Evolutionary conservation across 805 yeast genomes (phyloP), one percentile per base, ranked within the genome.

Genomic region (Pichia exigua): DNA sequence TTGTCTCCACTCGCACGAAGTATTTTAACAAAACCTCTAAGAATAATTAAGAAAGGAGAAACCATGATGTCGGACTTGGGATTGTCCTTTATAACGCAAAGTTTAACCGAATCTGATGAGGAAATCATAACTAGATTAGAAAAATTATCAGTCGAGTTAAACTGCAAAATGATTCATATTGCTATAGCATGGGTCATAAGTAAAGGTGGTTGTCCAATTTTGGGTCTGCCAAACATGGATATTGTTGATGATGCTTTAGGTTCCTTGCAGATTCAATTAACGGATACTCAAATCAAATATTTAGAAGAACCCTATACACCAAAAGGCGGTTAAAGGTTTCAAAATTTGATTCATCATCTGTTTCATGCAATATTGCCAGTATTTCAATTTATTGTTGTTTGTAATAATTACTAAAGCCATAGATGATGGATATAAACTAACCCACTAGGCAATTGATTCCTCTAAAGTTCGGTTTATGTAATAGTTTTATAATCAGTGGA

Each of bases 1-100:
- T 82, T 80, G 78, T 76, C 83, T 9, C 85, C 87, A 26, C 61
- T 73, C 50, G 82, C 81, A 7, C 64, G 77, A 51, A 85, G 86
- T 7, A 24, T 73, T 17, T 45, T 52, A 27, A 15, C 52, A 2
- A 43, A 53, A 30, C 50, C 57, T 22, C 40, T 51, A 21, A 22
- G 20, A 17, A 27, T 24, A 20, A 26, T 28, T 6, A 32, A 24
- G 9, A 50, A 44, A 2, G n/a, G 52, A 7, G 49, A 49, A 41
- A 44, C 54, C 28, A 69, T 17, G 62, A 66, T 32, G 79, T 80
- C 66, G 77, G 51, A 66, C 61, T 45, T 47, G 45, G 54, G 45
- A 39, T 46, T 44, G 41, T 27, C 35, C 17, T 32, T 43, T 45
- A 27, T 51, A 4, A 49, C 59, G 47, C 54, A 49, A 7, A 51